Evolutionary conservation across 176 grass and related monocot species (phyloP).

Genomic region (Neostapfia colusana): DNA sequence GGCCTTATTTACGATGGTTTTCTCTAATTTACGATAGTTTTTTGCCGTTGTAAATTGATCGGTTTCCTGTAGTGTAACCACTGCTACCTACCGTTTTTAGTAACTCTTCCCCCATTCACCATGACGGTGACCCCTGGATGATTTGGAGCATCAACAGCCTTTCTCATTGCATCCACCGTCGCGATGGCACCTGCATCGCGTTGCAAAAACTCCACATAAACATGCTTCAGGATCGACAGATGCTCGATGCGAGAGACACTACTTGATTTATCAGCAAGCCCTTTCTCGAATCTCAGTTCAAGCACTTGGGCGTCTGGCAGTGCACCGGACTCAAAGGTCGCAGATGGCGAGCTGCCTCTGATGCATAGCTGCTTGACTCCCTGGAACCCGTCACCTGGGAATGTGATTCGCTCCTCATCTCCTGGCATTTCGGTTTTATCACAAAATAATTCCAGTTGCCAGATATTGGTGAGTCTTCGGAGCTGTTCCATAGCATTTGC

Average conservation of each 20-base stretch:
- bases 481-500: background rate
- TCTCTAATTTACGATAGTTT: too few relatives aligned
- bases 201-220: slow-evolving; percentile 27
- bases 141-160: background rate
- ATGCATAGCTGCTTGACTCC: slow-evolving; percentile 35
- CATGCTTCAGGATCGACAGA: slow-evolving; percentile 38
- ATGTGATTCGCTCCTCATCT: slow-evolving; percentile 6
- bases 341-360: background rate
- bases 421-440: slow-evolving; percentile 11
- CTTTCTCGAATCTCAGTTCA: slow-evolving; percentile 33
- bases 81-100: background rate
- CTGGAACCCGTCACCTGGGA: slow-evolving; percentile 14
- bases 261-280: slow-evolving; percentile 20
- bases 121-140: slow-evolving; percentile 9
- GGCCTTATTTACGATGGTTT: too few relatives aligned
- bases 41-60: too few relatives aligned
- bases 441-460: slow-evolving; percentile 35
- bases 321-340: slow-evolving; percentile 19
- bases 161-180: background rate
- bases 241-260: slow-evolving; percentile 33
- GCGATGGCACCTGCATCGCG: slow-evolving; percentile 4
- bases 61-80: too few relatives aligned
- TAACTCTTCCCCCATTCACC: background rate
- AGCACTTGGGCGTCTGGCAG: slow-evolving; percentile 24
- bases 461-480: slow-evolving; percentile 5